phyloP scores from a whole-genome alignment of 2,329 filamentous ascomycete genomes.

The Lachnellula occidentalis region DNA sequence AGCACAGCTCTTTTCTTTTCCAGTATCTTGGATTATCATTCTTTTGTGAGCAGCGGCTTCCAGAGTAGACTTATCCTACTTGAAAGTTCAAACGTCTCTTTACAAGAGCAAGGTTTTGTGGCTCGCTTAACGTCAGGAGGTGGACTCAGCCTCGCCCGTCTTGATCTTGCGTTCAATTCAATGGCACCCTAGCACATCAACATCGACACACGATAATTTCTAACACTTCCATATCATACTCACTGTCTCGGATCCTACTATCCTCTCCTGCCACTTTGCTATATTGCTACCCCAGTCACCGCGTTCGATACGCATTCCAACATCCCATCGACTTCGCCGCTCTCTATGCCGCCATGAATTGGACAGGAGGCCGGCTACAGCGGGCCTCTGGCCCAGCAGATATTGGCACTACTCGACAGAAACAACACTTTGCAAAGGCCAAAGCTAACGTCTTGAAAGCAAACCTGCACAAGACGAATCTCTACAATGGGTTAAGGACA shows the following conservation, averaged over 20 bases:
- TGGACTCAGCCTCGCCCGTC: no score
- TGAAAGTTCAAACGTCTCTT: no score
- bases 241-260: neutral
- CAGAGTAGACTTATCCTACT: no score
- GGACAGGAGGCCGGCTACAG: slow-evolving; percentile 43
- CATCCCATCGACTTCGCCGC: no score
- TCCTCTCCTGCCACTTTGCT: neutral
- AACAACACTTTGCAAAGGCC: slow-evolving; percentile 42
- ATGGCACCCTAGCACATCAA: no score
- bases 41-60: no score
- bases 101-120: no score
- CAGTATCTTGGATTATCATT: no score
- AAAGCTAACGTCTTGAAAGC: slow-evolving; percentile 30
- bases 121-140: no score
- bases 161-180: no score
- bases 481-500: slow-evolving; percentile 28
- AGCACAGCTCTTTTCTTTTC: no score
- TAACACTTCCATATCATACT: neutral
- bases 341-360: slow-evolving; percentile 37
- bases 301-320: neutral
- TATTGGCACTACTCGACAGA: slow-evolving; percentile 37
- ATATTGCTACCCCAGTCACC: neutral
- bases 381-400: slow-evolving; percentile 35
- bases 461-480: slow-evolving; percentile 23
- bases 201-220: no score